Percentiles rank a stretch among this genome's conserved stretches.
These are phyloP conservation scores for Aspergillus caelatus DNA, from an alignment of 2,329 filamentous ascomycete species.

Conservation along the genomic window DNA sequence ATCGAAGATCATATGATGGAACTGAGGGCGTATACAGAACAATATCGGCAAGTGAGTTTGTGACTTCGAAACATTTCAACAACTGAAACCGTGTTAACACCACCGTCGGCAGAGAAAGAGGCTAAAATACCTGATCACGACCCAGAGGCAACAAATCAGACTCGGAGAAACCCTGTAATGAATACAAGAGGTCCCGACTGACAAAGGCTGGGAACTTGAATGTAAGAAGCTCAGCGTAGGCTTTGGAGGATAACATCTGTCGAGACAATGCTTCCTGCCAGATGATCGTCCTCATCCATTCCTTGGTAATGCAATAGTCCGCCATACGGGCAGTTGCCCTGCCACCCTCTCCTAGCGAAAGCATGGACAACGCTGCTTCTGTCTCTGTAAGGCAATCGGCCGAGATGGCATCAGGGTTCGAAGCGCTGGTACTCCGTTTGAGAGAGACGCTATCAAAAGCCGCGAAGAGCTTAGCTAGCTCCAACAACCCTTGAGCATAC, in stretches of 20 bases:
- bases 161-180: slow-evolving; percentile 27
- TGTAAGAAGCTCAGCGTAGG: slow-evolving; percentile 23
- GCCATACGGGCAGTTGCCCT: slow-evolving; percentile 26
- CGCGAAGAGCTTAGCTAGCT: slow-evolving; percentile 29
- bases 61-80: slow-evolving; percentile 36
- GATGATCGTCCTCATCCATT: slow-evolving; percentile 38
- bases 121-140: slow-evolving; percentile 31
- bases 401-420: background rate
- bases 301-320: slow-evolving; percentile 32
- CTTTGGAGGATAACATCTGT: slow-evolving; percentile 29
- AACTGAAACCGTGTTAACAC: slow-evolving; percentile 19
- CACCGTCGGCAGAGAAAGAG: background rate
- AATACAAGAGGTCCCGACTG: slow-evolving; percentile 28
- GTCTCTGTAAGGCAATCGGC: slow-evolving; percentile 21
- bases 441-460: slow-evolving; percentile 27
- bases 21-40: slow-evolving; percentile 23
- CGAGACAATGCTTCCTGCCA: slow-evolving; percentile 33
- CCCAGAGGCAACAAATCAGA: slow-evolving; percentile 33
- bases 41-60: slow-evolving; percentile 34
- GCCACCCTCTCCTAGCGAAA: slow-evolving; percentile 17
- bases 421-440: background rate
- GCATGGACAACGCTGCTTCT: slow-evolving; percentile 23
- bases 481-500: slow-evolving; percentile 28
- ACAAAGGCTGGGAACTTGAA: slow-evolving; percentile 31
- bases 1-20: slow-evolving; percentile 14